phyloP scores from a whole-genome alignment of 2,329 filamentous ascomycete species.

The Emergomyces orientalis region DNA sequence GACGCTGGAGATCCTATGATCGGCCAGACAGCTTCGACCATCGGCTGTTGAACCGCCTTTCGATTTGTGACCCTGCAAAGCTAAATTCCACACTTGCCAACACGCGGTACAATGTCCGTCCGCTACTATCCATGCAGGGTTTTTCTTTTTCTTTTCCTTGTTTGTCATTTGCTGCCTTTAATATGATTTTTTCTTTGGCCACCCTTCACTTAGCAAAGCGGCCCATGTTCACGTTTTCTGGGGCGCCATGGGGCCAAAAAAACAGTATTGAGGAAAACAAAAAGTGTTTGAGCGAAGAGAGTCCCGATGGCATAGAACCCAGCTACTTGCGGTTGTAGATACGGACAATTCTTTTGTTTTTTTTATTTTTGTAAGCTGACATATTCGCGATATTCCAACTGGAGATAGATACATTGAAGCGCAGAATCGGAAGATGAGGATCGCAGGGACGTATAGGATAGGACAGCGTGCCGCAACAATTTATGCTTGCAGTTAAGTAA shows the following conservation, averaged over 20 bases:
- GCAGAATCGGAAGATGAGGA: neutral
- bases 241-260: neutral
- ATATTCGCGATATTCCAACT: neutral
- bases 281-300: neutral
- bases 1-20: neutral
- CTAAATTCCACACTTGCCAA: slow-evolving; percentile 1
- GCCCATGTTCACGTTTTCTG: neutral
- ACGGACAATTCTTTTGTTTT: neutral
- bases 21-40: neutral
- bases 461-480: neutral
- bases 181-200: neutral
- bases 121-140: neutral
- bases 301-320: neutral
- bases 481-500: neutral
- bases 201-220: neutral
- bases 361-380: neutral
- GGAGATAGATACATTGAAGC: neutral
- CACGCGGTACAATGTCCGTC: neutral
- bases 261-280: neutral
- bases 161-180: neutral
- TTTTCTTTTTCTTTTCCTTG: neutral
- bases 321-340: neutral
- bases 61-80: neutral
- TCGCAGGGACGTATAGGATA: neutral
- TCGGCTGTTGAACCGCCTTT: slow-evolving; percentile 7